Conservation (phyloP, 345 rosid species). For the Dimocarpus longan region DNA sequence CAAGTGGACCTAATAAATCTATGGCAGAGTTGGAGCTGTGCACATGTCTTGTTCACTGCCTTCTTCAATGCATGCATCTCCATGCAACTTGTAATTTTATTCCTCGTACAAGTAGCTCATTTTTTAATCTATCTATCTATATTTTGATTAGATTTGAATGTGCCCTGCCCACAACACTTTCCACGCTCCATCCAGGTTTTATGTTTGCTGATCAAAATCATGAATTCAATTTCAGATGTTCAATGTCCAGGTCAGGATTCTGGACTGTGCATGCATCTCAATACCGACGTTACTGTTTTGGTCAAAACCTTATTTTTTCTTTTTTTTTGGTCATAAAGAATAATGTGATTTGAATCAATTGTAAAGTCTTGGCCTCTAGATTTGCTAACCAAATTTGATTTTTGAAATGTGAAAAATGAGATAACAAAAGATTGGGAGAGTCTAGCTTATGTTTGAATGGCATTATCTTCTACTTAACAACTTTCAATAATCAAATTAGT, state of each 20-base stretch:
- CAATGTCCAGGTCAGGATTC: background rate
- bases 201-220: too few relatives aligned
- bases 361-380: too few relatives aligned
- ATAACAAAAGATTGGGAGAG: too few relatives aligned
- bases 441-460: too few relatives aligned
- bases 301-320: too few relatives aligned
- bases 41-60: conserved; percentile 1
- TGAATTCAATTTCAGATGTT: background rate
- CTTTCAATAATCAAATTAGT: too few relatives aligned
- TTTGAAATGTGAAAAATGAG: too few relatives aligned
- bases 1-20: too few relatives aligned
- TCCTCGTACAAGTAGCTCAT: conserved; percentile 8
- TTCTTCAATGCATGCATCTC: conserved; percentile 11
- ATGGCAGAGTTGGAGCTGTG: background rate
- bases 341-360: too few relatives aligned
- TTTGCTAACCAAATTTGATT: too few relatives aligned
- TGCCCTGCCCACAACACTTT: background rate
- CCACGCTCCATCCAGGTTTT: background rate
- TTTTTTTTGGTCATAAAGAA: background rate
- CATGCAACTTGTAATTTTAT: conserved; percentile 1
- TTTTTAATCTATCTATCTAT: background rate
- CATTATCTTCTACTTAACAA: too few relatives aligned
- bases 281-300: background rate
- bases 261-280: conserved; percentile 3
- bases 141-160: background rate